phyloP scores from a whole-genome alignment of 1,284 basidiomycete genomes.

The Tilletia setariae region DNA sequence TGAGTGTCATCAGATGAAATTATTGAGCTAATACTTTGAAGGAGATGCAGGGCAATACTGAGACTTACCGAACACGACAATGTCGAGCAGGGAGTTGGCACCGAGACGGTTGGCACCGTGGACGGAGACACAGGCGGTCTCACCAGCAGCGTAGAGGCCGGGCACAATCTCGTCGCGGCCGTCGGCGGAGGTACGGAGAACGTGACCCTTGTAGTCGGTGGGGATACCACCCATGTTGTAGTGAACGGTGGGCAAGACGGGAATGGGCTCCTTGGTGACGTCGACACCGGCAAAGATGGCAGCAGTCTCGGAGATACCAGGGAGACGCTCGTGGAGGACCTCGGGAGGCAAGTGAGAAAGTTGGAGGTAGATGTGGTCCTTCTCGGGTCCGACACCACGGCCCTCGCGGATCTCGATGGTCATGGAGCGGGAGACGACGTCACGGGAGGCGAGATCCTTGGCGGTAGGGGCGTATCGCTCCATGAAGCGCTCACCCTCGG shows the following conservation, averaged over 20 bases:
- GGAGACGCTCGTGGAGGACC: slow-evolving; percentile 92
- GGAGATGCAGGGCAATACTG: too few species aligned
- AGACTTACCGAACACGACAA: slow-evolving; percentile 78
- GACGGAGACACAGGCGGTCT: slow-evolving; percentile 97
- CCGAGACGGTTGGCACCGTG: slow-evolving; percentile 99
- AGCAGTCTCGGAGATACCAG: slow-evolving; percentile 99
- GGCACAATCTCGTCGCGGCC: slow-evolving; percentile 94
- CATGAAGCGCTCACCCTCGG: slow-evolving; percentile 99
- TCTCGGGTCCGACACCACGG: slow-evolving; percentile 96
- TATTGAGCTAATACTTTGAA: too few species aligned
- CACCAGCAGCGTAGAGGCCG: slow-evolving; percentile 96
- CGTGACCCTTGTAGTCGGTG: slow-evolving; percentile 97
- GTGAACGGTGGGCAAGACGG: slow-evolving; percentile 60
- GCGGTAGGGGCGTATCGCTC: slow-evolving; percentile 97
- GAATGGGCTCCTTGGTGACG: slow-evolving; percentile 90
- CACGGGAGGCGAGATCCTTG: slow-evolving; percentile 98
- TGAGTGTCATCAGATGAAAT: too few species aligned
- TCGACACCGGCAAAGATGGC: slow-evolving; percentile 99
- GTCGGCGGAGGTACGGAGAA: slow-evolving; percentile 62
- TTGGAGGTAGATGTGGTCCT: slow-evolving; percentile 96
- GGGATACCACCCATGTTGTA: slow-evolving; percentile 92
- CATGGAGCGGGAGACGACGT: slow-evolving; percentile 99
- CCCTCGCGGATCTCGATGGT: slow-evolving; percentile 98
- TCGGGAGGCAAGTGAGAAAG: slow-evolving; percentile 95
- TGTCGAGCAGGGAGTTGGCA: slow-evolving; percentile 97